phyloP scores from a whole-genome alignment of 805 yeast species.

The Kluyveromyces starmeri region DNA sequence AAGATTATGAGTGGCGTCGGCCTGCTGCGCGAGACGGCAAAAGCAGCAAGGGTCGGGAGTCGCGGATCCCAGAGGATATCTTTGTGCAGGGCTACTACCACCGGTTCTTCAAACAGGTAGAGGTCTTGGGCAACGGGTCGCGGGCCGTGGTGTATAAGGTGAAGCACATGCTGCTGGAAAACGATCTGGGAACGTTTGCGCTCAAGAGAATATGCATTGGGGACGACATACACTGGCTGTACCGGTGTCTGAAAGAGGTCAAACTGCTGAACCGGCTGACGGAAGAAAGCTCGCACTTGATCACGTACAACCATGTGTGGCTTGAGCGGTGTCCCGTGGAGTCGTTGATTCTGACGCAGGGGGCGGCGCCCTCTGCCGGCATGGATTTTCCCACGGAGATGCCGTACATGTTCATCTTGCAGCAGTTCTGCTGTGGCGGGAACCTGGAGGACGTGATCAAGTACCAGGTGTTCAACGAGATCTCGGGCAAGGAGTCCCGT shows the following conservation, averaged over 20 bases:
- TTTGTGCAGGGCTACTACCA: slow-evolving; percentile 78
- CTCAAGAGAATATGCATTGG: slow-evolving; percentile 81
- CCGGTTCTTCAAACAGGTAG: slow-evolving; percentile 55
- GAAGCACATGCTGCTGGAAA: slow-evolving; percentile 62
- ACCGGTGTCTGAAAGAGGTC: slow-evolving; percentile 69
- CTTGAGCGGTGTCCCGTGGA: slow-evolving; percentile 47
- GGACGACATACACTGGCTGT: slow-evolving; percentile 57
- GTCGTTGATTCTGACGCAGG: slow-evolving; percentile 3
- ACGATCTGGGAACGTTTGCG: slow-evolving; percentile 72
- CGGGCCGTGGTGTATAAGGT: slow-evolving; percentile 81
- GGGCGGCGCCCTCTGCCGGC: slow-evolving; percentile 8
- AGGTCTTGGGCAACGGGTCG: slow-evolving; percentile 70
- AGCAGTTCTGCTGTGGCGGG: slow-evolving; percentile 86
- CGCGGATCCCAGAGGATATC: slow-evolving; percentile 40
- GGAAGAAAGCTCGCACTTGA: slow-evolving; percentile 50
- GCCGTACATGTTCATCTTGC: slow-evolving; percentile 72
- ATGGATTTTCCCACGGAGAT: slow-evolving; percentile 21
- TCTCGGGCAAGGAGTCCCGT: slow-evolving; percentile 30
- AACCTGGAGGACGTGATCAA: slow-evolving; percentile 62
- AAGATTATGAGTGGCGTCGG: neutral
- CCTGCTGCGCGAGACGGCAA: neutral
- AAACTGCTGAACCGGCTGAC: slow-evolving; percentile 47
- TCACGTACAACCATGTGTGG: slow-evolving; percentile 89
- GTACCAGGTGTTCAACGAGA: slow-evolving; percentile 24
- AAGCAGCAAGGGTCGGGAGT: neutral